Percentiles rank a stretch among this genome's conserved stretches.
Conservation (phyloP, 2,329 filamentous ascomycete species). For the Aspergillus uvarum region DNA sequence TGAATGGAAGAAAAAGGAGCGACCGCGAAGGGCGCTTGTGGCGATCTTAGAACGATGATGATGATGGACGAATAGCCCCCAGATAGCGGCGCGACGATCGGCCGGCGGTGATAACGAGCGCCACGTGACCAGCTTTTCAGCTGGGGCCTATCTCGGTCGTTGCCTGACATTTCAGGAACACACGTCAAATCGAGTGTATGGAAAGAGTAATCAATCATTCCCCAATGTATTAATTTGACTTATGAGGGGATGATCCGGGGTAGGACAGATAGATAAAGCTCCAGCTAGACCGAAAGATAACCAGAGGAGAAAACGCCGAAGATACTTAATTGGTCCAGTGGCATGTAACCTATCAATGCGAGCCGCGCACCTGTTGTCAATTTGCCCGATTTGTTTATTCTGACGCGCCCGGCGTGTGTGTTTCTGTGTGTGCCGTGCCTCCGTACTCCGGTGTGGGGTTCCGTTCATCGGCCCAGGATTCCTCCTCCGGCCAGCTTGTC, state of each 20-base stretch:
- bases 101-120: background rate
- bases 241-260: background rate
- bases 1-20: background rate
- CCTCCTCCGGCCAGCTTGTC: conserved; percentile 7
- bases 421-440: too few species aligned
- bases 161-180: conserved; percentile 8
- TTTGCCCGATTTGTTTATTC: background rate
- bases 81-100: conserved; percentile 5
- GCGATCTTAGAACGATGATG: background rate
- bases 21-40: conserved; percentile 1
- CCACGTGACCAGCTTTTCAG: background rate
- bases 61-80: background rate
- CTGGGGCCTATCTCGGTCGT: conserved; percentile 2
- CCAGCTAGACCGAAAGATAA: background rate
- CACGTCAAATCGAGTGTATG: background rate
- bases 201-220: background rate
- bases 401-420: conserved; percentile 1
- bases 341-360: conserved; percentile 2
- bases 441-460: conserved; percentile 5
- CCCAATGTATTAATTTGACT: background rate
- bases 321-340: background rate
- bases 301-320: background rate
- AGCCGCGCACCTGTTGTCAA: conserved; percentile 11
- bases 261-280: background rate
- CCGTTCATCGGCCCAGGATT: conserved; percentile 13